phyloP scores from a whole-genome alignment of 1,284 basidiomycete genomes.

The Tilletiopsis washingtonensis region DNA sequence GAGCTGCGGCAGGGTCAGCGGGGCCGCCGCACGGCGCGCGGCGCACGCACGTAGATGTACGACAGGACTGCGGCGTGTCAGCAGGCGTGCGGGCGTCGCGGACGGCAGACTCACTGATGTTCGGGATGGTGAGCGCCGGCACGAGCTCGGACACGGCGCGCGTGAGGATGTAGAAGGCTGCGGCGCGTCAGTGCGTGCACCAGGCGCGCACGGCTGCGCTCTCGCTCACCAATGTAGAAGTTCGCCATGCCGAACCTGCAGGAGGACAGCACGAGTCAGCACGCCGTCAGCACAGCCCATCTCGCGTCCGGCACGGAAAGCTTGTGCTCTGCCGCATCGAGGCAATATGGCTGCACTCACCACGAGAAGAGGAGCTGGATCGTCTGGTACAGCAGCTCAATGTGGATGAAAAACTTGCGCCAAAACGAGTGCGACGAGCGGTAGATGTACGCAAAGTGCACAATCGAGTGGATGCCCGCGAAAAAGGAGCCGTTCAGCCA shows the following conservation, averaged over 20 bases:
- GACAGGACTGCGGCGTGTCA: slow-evolving; percentile 13
- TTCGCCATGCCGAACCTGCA: slow-evolving; percentile 42
- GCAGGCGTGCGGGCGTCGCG: background rate
- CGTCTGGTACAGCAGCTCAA: slow-evolving; percentile 45
- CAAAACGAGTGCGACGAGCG: slow-evolving; percentile 38
- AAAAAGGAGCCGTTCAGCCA: slow-evolving; percentile 47
- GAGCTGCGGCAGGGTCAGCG: background rate
- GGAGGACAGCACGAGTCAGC: no score
- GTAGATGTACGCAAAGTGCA: slow-evolving; percentile 46
- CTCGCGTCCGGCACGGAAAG: no score
- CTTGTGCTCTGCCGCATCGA: no score
- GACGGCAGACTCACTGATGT: slow-evolving; percentile 9
- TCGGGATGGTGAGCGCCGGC: slow-evolving; percentile 31
- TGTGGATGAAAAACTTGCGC: slow-evolving; percentile 38
- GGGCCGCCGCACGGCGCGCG: background rate
- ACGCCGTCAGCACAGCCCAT: no score
- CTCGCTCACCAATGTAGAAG: slow-evolving; percentile 13
- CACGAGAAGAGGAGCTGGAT: slow-evolving; percentile 50
- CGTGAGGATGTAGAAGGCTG: slow-evolving; percentile 38
- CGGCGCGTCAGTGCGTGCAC: background rate
- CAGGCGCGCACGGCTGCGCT: background rate
- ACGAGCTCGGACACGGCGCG: slow-evolving; percentile 25
- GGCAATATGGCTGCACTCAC: no score
- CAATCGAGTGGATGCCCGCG: slow-evolving; percentile 44
- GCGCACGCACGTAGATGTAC: slow-evolving; percentile 34